Base-by-base conservation (phyloP, 805 yeast genomes). In the Deakozyma indianensis region DNA sequence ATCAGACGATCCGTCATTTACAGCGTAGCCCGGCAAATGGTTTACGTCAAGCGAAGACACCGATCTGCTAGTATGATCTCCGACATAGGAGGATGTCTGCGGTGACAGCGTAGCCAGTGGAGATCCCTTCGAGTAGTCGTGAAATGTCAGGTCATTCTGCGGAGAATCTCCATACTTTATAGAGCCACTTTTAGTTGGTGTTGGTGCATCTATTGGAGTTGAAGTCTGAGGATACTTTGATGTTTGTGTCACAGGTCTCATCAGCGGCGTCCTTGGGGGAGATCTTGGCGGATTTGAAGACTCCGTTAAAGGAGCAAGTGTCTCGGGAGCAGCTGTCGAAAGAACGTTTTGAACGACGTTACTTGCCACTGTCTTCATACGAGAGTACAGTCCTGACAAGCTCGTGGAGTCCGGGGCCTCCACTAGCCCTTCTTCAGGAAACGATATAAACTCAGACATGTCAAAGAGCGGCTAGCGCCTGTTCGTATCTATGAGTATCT, bases 361-460 rank as follows among this genome's bases (percentile, higher is more conserved):
- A 7, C 18, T 32, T 7, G 38, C 38, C 5, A 32, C 38, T n/a
- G 38, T 14, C 18, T 32, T 32, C 38, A 32, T 32, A 7, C 38
- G 38, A 14, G 38, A 32, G 38, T 32, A 32, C 18, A 32, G 18
- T 14, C 38, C 38, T 7, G 38, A 32, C 9, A 32, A n/a, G 38
- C 18, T 9, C 7, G 38, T 32, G 11, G 38, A 9, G 18, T 32
- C 38, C 5, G 38, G 38, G 18, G 38, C 38, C 38, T 32, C 38
- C 16, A 20, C 11, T n/a, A 32, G 38, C 5, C 38, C 38, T 20
- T 32, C 38, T n/a, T 32, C 5, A 5, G 38, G 38, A n/a, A 32
- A 32, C 38, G 38, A 32, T 11, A 32, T n/a, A n/a, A 32, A 32
- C 38, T 32, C 38, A n/a, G 38, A 32, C 38, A 32, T 32, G 11